Evolutionary conservation across 306 rosid species (phyloP).

Genomic region (Mucuna pruriens): DNA sequence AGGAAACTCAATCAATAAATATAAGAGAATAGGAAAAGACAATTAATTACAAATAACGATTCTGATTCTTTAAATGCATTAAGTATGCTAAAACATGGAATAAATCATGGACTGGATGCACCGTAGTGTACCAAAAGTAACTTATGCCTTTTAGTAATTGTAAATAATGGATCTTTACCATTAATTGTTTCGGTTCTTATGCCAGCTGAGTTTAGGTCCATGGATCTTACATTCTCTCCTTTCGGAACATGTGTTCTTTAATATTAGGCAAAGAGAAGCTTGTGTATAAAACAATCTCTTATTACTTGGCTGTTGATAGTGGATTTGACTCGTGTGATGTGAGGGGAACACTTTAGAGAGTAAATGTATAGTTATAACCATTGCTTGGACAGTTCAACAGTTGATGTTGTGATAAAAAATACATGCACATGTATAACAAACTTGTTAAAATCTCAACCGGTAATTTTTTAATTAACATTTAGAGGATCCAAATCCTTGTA

Average conservation of each 20-base stretch:
- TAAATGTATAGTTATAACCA: too few species aligned
- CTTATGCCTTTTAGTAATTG: background rate
- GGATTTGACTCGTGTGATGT: background rate
- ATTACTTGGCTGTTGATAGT: background rate
- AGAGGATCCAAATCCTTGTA: background rate
- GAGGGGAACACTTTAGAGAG: too few species aligned
- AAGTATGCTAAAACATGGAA: background rate
- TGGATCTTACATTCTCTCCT: too few species aligned
- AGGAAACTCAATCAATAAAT: background rate
- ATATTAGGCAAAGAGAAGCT: too few species aligned
- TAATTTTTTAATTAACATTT: background rate
- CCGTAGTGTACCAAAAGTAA: background rate
- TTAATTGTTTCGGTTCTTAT: conserved; percentile 3
- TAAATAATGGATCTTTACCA: background rate
- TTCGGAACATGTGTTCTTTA: too few species aligned
- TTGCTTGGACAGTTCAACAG: too few species aligned
- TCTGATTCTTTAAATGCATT: background rate
- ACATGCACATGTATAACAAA: background rate
- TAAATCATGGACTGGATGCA: background rate
- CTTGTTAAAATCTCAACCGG: background rate
- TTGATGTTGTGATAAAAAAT: background rate
- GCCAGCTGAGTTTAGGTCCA: background rate
- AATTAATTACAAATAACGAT: background rate
- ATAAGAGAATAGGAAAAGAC: background rate
- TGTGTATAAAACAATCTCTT: too few species aligned